Evolutionary conservation across 2,329 filamentous ascomycete genomes (phyloP), one percentile per base, ranked within the genome.

Genomic region (Xylariaceae sp.): DNA sequence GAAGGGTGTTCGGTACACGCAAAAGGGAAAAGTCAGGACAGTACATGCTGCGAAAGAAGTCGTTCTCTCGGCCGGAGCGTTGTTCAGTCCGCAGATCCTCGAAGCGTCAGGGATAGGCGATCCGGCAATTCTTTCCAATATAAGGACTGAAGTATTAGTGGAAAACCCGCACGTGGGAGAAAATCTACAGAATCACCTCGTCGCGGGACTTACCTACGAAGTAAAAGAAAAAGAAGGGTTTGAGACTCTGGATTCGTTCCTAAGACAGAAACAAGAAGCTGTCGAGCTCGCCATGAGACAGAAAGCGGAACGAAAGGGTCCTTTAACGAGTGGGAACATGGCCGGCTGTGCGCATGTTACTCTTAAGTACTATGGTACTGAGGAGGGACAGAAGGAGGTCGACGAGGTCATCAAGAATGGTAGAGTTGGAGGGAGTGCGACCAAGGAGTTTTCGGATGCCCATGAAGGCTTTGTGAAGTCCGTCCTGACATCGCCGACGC

Each of bases 71-170:
- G 73, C 71, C 6, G 75, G 75, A 2, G 61, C 69, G 1, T 66
- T 77, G 53, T 69, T 75, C 47, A 69, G 70, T 0, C 73, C 76
- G 4, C 66, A 71, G 16, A 59, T 78, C 28, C 67, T 78, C 5
- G 70, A 77, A 56, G 63, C 75, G 6, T 75, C 72, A 2, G 72
- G 73, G 1, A 66, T 76, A 42, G 74, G 74, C 17, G 55, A 66
- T 6, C 61, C 58, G 22, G 54, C 53, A 2, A 61, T 73, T 5
- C 62, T 78, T 1, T 57, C 64, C 13, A 59, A 63, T 46, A 61
- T 65, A 6, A 63, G 60, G 4, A 64, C 72, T 14, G 52, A 64
- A 2, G 55, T 69, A 2, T 48, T 72, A 3, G 60, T 69, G 5
- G 62, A 73, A 36, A 63, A 65, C 14, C 66, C 69, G 1, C 61